phyloP scores from a whole-genome alignment of 2,329 filamentous ascomycete genomes.

The Diaporthe citriasiana region DNA sequence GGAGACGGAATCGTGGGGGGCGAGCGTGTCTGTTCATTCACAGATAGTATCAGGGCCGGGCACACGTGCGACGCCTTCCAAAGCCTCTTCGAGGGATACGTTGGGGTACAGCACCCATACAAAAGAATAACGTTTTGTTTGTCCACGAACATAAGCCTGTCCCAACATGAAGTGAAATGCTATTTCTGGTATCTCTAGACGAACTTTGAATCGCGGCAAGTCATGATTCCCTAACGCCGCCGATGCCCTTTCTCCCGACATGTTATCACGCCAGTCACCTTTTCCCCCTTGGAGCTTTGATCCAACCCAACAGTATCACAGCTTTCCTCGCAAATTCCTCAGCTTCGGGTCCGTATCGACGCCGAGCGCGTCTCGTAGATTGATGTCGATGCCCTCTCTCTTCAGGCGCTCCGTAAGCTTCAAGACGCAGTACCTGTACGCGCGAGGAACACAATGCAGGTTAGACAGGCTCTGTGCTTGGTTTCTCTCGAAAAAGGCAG shows the following conservation, averaged over 20 bases:
- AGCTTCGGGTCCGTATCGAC: slow-evolving; percentile 43
- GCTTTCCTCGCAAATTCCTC: slow-evolving; percentile 41
- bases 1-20: slow-evolving; percentile 19
- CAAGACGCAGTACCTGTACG: slow-evolving; percentile 43
- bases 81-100: slow-evolving; percentile 14
- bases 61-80: neutral
- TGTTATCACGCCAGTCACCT: neutral
- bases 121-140: slow-evolving; percentile 9
- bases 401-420: slow-evolving; percentile 43
- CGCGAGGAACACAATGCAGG: neutral
- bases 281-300: neutral
- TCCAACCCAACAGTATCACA: neutral
- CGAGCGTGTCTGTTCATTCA: slow-evolving; percentile 15
- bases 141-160: neutral
- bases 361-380: slow-evolving; percentile 42
- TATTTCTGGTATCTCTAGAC: slow-evolving; percentile 10
- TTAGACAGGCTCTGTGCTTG: slow-evolving; percentile 33
- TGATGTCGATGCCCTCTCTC: slow-evolving; percentile 43
- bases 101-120: slow-evolving; percentile 2
- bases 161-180: neutral
- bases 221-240: neutral
- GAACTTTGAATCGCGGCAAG: neutral
- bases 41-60: neutral
- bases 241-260: neutral
- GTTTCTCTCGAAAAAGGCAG: neutral